Conservation (phyloP, 345 rosid species). For the Camelina neglecta region DNA sequence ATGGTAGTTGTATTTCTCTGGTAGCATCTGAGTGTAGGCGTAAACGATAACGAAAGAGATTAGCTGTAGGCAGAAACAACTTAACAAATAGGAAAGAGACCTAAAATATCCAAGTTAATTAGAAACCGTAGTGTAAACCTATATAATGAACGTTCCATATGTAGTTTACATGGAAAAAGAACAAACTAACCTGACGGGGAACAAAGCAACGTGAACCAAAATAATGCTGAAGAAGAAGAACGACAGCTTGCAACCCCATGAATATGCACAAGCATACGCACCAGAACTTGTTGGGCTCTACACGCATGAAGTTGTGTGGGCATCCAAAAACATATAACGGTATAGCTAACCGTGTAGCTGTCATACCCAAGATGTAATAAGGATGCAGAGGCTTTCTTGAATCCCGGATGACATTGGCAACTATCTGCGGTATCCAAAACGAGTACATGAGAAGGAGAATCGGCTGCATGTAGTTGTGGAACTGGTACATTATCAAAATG, state of each 20-base stretch:
- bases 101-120: conserved; percentile 9
- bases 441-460: conserved; percentile 88
- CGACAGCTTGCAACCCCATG: conserved; percentile 77
- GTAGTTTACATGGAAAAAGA: conserved; percentile 3
- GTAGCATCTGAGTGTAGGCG: conserved; percentile 75
- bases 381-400: conserved; percentile 98
- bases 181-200: conserved; percentile 81
- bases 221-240: conserved; percentile 93
- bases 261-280: conserved; percentile 73
- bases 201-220: conserved; percentile 96
- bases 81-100: conserved; percentile 1
- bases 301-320: conserved; percentile 96
- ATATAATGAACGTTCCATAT: background rate
- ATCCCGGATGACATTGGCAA: conserved; percentile 82
- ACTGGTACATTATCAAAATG: conserved; percentile 91
- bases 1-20: conserved; percentile 90
- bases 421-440: conserved; percentile 95
- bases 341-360: conserved; percentile 81
- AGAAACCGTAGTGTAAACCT: background rate
- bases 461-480: conserved; percentile 76
- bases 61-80: conserved; percentile 8
- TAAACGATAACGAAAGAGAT: conserved; percentile 23
- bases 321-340: conserved; percentile 93
- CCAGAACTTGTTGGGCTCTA: conserved; percentile 83
- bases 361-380: conserved; percentile 87